Evolutionary conservation across 495 filamentous ascomycete species (phyloP).

Genomic region (Penicillium riverlandense): DNA sequence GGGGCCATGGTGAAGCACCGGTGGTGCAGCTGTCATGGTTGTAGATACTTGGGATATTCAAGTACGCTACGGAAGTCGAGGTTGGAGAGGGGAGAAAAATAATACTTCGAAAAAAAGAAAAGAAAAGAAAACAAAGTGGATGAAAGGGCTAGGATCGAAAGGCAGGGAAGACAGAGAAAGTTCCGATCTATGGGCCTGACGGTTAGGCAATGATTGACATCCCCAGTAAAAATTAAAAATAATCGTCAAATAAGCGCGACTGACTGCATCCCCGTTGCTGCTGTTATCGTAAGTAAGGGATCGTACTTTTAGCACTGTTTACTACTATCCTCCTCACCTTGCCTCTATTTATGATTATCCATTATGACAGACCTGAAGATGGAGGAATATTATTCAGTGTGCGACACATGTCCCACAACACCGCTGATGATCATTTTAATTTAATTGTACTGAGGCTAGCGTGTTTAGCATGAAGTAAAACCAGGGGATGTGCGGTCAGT

Average conservation of each 20-base stretch:
- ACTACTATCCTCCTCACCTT: too few relatives aligned
- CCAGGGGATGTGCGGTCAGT: conserved; percentile 11
- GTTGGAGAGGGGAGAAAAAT: conserved; percentile 4
- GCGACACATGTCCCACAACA: too few relatives aligned
- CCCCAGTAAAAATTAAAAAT: background rate
- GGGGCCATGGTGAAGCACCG: conserved; percentile 28
- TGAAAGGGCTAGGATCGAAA: conserved; percentile 2
- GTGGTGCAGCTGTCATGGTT: conserved; percentile 35
- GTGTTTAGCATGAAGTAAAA: conserved; percentile 11
- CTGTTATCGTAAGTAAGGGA: too few relatives aligned
- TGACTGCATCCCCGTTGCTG: too few relatives aligned
- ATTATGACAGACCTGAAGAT: too few relatives aligned
- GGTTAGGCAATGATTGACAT: conserved; percentile 23
- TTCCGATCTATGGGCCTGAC: conserved; percentile 21
- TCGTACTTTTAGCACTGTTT: too few relatives aligned
- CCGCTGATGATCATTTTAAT: background rate
- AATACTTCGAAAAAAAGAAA: conserved; percentile 3
- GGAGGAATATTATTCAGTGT: too few relatives aligned
- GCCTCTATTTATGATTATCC: too few relatives aligned
- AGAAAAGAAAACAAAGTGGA: conserved; percentile 3
- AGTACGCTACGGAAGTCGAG: background rate
- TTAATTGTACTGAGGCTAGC: background rate
- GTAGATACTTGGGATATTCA: background rate
- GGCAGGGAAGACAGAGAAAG: conserved; percentile 9
- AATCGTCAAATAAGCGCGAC: background rate